Evolutionary conservation across 139 green algal genomes (phyloP).

Genomic region (Diplosphaera chodatii): DNA sequence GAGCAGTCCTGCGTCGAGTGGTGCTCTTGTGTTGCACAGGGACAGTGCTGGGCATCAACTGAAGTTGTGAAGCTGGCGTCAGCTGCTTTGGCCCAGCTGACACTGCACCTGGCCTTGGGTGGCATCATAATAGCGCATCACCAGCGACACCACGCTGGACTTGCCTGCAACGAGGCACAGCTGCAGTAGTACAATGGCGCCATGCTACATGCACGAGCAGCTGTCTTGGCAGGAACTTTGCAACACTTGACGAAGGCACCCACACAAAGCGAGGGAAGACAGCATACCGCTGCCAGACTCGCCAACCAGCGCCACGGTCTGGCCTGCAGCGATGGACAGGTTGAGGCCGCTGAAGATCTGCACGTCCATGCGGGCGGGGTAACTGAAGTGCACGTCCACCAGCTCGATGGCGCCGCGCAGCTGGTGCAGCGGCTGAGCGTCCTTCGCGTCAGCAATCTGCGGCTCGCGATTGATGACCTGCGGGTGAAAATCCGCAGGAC

Average conservation of each 20-base stretch:
- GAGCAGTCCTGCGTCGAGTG: too few species aligned
- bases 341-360: constrained; percentile 55
- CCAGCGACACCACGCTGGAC: constrained; percentile 77
- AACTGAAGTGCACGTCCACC: constrained; percentile 36
- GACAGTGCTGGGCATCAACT: too few species aligned
- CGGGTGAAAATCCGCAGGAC: too few species aligned
- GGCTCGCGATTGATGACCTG: constrained; percentile 45
- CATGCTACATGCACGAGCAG: too few species aligned
- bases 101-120: constrained; percentile 22
- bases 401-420: background rate
- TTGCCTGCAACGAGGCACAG: constrained; percentile 84
- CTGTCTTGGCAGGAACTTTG: too few species aligned
- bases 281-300: constrained; percentile 57
- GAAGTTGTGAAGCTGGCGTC: too few species aligned
- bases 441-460: constrained; percentile 1
- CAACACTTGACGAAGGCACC: too few species aligned
- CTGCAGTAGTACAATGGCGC: too few species aligned
- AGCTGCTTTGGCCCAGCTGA: too few species aligned
- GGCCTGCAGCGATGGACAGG: constrained; percentile 57
- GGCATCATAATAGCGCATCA: constrained; percentile 92
- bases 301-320: constrained; percentile 85
- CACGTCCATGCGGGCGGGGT: constrained; percentile 66
- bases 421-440: background rate
- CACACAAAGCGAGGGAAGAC: too few species aligned
- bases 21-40: too few species aligned